Evolutionary conservation across 352 stramenopile species (phyloP).

Genomic region (Plasmopara muralis): DNA sequence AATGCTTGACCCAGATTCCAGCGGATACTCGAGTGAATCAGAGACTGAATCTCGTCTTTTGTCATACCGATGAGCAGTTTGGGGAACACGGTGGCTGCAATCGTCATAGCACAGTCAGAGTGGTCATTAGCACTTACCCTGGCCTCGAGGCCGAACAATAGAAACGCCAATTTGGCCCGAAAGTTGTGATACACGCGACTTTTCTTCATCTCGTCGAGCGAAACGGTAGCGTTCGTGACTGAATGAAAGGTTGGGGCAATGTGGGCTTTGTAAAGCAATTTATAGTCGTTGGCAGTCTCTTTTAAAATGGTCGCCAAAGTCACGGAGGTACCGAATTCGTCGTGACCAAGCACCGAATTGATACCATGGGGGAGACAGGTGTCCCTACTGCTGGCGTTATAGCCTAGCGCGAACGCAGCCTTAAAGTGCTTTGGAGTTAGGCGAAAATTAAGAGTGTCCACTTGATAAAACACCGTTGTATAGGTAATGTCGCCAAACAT

Average conservation of each 20-base stretch:
- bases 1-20: slow-evolving; percentile 42
- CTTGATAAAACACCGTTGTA: slow-evolving; percentile 52
- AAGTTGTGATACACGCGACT: slow-evolving; percentile 50
- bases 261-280: slow-evolving; percentile 49
- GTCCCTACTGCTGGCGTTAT: slow-evolving; percentile 41
- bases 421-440: slow-evolving; percentile 37
- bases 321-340: slow-evolving; percentile 34
- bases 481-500: slow-evolving; percentile 66
- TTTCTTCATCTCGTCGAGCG: slow-evolving; percentile 34
- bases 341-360: slow-evolving; percentile 37
- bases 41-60: slow-evolving; percentile 34
- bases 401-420: slow-evolving; percentile 40
- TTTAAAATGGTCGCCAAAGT: slow-evolving; percentile 31
- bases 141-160: slow-evolving; percentile 39
- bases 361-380: slow-evolving; percentile 38
- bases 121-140: slow-evolving; percentile 38
- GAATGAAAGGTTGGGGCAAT: slow-evolving; percentile 41
- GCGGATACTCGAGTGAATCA: slow-evolving; percentile 43
- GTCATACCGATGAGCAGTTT: slow-evolving; percentile 53
- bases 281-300: slow-evolving; percentile 35
- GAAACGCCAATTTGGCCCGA: slow-evolving; percentile 44
- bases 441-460: slow-evolving; percentile 50
- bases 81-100: slow-evolving; percentile 54
- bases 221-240: slow-evolving; percentile 5
- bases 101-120: slow-evolving; percentile 29